These are phyloP conservation scores for Entelexis sorbosivorans DNA, from an alignment of 1,139 yeast species.

Conservation along the genomic window DNA sequence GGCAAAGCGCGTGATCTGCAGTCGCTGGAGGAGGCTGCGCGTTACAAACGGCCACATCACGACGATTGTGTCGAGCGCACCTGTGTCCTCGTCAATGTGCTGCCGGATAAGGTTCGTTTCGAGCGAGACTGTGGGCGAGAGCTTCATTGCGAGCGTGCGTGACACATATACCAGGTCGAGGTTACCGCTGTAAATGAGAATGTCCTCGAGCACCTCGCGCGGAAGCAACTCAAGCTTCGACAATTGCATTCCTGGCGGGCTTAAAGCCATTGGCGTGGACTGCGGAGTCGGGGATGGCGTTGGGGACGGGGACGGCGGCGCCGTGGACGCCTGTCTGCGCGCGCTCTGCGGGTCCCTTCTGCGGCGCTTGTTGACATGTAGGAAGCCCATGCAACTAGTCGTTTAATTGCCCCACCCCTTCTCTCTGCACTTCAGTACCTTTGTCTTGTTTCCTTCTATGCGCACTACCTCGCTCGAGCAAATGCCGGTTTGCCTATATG, in stretches of 20 bases:
- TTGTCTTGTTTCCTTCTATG: too few relatives aligned
- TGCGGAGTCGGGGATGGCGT: background rate
- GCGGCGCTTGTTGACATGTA: conserved; percentile 15
- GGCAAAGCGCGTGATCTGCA: conserved; percentile 11
- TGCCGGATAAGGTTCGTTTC: conserved; percentile 1
- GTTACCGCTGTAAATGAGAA: conserved; percentile 20
- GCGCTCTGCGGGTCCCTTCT: background rate
- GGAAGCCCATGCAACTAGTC: conserved; percentile 17
- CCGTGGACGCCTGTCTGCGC: background rate
- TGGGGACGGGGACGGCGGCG: conserved; percentile 1
- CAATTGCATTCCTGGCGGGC: background rate
- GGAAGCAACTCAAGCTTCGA: conserved; percentile 19
- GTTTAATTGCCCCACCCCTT: too few relatives aligned
- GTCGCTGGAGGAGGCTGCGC: conserved; percentile 11
- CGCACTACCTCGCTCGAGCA: too few relatives aligned
- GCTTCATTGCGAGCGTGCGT: conserved; percentile 13
- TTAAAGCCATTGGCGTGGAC: background rate
- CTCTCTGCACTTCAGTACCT: too few relatives aligned
- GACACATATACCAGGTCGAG: conserved; percentile 19
- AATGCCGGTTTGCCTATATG: too few relatives aligned
- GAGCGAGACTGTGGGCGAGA: conserved; percentile 13
- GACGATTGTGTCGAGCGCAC: conserved; percentile 6
- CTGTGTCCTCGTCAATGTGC: background rate
- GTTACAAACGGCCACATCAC: conserved; percentile 20
- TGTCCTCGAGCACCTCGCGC: conserved; percentile 20